These are phyloP conservation scores for Ganoderma resinaceum DNA, from an alignment of 1,284 basidiomycete species.

Conservation along the genomic window DNA sequence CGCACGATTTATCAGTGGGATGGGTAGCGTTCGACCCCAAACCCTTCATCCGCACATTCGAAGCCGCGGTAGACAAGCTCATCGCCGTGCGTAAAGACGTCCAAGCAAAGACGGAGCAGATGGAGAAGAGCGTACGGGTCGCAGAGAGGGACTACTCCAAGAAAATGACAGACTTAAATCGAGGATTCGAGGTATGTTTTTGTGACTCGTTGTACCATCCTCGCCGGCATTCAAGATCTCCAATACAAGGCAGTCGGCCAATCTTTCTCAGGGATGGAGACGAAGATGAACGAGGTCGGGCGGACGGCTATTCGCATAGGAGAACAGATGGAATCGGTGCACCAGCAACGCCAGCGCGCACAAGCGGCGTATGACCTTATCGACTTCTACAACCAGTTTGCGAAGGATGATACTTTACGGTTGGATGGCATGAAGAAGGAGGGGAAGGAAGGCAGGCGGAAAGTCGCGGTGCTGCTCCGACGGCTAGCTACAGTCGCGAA, in stretches of 20 bases:
- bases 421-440: slow-evolving; percentile 87
- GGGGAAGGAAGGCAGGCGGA: slow-evolving; percentile 85
- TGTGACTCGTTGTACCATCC: background rate
- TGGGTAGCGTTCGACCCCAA: slow-evolving; percentile 88
- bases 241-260: slow-evolving; percentile 73
- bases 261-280: slow-evolving; percentile 87
- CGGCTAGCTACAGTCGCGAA: slow-evolving; percentile 89
- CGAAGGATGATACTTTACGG: slow-evolving; percentile 81
- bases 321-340: slow-evolving; percentile 95
- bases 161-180: slow-evolving; percentile 91
- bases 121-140: slow-evolving; percentile 91
- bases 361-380: slow-evolving; percentile 96
- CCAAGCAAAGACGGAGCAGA: slow-evolving; percentile 86
- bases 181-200: slow-evolving; percentile 82
- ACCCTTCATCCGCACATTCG: slow-evolving; percentile 93
- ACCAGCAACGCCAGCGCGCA: slow-evolving; percentile 91
- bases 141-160: slow-evolving; percentile 95
- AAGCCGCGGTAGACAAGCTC: slow-evolving; percentile 87
- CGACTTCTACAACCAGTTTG: slow-evolving; percentile 94
- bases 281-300: slow-evolving; percentile 92
- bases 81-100: slow-evolving; percentile 89
- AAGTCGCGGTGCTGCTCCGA: slow-evolving; percentile 91
- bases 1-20: background rate
- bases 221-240: background rate
- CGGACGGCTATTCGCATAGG: slow-evolving; percentile 95